Evolutionary conservation across 2,329 filamentous ascomycete genomes (phyloP).

Genomic region (Aureobasidium melanogenum): DNA sequence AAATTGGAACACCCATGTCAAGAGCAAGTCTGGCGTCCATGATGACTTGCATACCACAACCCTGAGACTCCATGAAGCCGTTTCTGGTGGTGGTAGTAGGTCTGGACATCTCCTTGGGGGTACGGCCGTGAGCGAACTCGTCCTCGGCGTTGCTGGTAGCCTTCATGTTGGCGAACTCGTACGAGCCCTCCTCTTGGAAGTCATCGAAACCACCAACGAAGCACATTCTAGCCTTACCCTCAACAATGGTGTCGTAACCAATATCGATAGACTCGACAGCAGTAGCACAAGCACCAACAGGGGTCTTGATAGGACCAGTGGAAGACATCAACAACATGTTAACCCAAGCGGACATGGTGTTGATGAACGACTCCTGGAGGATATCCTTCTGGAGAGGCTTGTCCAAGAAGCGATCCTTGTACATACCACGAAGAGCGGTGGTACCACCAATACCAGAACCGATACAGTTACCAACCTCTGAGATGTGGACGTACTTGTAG

Average conservation of each 20-base stretch:
- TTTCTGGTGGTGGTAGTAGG: conserved; percentile 94
- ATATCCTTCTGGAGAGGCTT: conserved; percentile 98
- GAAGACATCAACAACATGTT: conserved; percentile 98
- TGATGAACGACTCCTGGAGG: conserved; percentile 98
- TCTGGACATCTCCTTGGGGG: conserved; percentile 94
- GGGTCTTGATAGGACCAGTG: conserved; percentile 96
- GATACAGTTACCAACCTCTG: conserved; percentile 95
- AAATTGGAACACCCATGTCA: conserved; percentile 97
- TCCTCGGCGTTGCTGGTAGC: conserved; percentile 97
- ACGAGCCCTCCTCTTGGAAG: conserved; percentile 97
- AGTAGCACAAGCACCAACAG: conserved; percentile 93
- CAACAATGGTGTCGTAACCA: conserved; percentile 95
- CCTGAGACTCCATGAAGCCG: conserved; percentile 99
- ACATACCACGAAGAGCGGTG: conserved; percentile 88
- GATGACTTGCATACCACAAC: conserved; percentile 95
- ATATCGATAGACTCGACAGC: conserved; percentile 96
- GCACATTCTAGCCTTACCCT: conserved; percentile 95
- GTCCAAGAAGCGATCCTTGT: conserved; percentile 94
- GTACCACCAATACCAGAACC: conserved; percentile 98
- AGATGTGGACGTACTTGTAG: conserved; percentile 98
- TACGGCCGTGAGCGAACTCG: conserved; percentile 90
- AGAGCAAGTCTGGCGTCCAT: conserved; percentile 95
- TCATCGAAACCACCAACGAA: conserved; percentile 98
- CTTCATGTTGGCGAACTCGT: conserved; percentile 99
- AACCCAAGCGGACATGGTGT: conserved; percentile 99